Evolutionary conservation across 2,329 filamentous ascomycete species (phyloP), one percentile per base, ranked within the genome.

Genomic region (Coniochaeta sp.): DNA sequence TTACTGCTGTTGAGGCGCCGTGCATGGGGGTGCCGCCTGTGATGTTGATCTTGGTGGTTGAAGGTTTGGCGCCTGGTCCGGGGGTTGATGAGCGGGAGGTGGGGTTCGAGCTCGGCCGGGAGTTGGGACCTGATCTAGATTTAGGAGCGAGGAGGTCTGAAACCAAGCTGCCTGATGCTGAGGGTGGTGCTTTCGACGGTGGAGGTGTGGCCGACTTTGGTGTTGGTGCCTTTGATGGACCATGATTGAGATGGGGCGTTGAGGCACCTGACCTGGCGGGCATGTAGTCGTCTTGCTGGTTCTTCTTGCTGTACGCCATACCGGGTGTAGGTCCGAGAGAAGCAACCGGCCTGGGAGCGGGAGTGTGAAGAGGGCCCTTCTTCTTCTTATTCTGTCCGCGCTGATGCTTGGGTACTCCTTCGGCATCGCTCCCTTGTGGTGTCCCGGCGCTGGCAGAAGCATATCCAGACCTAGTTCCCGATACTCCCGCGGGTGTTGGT

Each of bases 1-100:
- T 81, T 16, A 94, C 73, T 1, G 85, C 83, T 1, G 85, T 86
- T 0, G 87, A 90, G 32, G 86, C 82, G 14, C 90, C 89, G 52
- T 90, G 85, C 88, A 94, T 94, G 1, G 88, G 83, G 9, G 81
- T 85, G 12, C 89, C 89, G 38, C 90, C 89, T 1, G 87, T 76
- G 52, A 94, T 84, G 56, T 81, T 82, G 51, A 89, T 69, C 67
- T 91, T 91, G 31, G 85, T 78, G 38, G 76, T 78, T 4, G 70
- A 67, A 31, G 71, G 67, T 12, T 69, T 67, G 3, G 72, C 68
- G 1, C 82, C 79, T 2, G 78, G 71, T 52, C 65, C 77, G 33
- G 65, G 74, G 0, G 76, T 82, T 1, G 77, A 76, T 28, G 71
- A 75, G n/a, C 77, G 70, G 3, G 78, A 79, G 12, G 58, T 65